Base-by-base conservation (phyloP, 306 rosid genomes). In the Canavalia gladiata region DNA sequence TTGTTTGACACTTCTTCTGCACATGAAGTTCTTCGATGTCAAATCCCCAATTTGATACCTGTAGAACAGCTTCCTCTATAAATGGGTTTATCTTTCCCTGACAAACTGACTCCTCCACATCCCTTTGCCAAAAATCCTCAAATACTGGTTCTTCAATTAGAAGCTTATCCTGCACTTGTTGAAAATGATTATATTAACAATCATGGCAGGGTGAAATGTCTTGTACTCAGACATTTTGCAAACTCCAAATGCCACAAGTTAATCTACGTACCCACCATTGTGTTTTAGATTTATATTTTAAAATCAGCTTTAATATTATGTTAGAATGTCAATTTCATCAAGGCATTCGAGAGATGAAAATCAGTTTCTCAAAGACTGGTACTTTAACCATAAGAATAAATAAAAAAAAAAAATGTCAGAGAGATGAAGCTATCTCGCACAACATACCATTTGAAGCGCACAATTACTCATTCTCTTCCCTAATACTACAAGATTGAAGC, bases 21-120 rank as follows among this genome's bases (percentile, higher is more conserved):
- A 85, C 90, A 80, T 67, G 95, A 85, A 95, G 96, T 76, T 95
- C 98, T 54, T 81, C 75, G 52, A 92, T 68, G 83, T 87, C 87
- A 79, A 95, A 95, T 68, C 94, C 97, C 99, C 98, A 95, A 66
- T 85, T 74, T 12, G 99, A 88, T 66, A 93, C 98, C 85, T 86
- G 99, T 57, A 95, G 85, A 74, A 76, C 84, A 72, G 92, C 89
- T 88, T 95, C 99, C 90, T 93, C 97, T 77, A 88, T 58, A 77
- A 91, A 93, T 55, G 99, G 96, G 73, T 84, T 79, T 18, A 87
- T 57, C 52, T 77, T 89, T 68, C 89, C 88, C 88, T 90, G 99
- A 66, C 98, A 91, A 77, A 95, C 83, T 2, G 99, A 95, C 88
- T 93, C 98, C 88, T 95, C 99, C 84, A 91, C 88, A 81, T 90